Percentiles rank a stretch among this genome's conserved stretches.
Evolutionary conservation across 2,329 filamentous ascomycete genomes (phyloP).

Genomic region (Claviceps sp.): DNA sequence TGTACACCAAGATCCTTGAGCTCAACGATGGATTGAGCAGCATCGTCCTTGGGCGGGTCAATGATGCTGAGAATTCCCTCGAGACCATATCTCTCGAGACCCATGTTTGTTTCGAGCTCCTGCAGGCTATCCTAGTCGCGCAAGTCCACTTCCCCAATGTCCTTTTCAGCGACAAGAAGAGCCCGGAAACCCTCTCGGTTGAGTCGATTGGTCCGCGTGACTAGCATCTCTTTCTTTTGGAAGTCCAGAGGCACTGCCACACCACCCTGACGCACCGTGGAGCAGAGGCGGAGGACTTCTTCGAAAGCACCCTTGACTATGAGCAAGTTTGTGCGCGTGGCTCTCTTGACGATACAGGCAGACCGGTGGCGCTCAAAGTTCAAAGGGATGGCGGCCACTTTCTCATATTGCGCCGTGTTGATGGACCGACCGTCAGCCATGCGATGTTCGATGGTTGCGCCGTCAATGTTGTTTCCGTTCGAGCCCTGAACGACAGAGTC

Average conservation of each 20-base stretch:
- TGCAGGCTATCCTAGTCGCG: slow-evolving; percentile 11
- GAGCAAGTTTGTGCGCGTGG: slow-evolving; percentile 13
- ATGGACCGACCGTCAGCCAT: slow-evolving; percentile 7
- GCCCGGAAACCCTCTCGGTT: slow-evolving; percentile 12
- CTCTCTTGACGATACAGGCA: slow-evolving; percentile 11
- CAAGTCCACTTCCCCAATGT: slow-evolving; percentile 5
- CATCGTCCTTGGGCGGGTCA: slow-evolving; percentile 17
- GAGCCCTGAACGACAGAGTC: slow-evolving; percentile 13
- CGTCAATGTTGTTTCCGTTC: slow-evolving; percentile 17
- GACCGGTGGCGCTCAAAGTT: slow-evolving; percentile 15
- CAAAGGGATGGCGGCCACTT: slow-evolving; percentile 12
- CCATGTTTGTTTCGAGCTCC: slow-evolving; percentile 13
- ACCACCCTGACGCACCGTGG: slow-evolving; percentile 8
- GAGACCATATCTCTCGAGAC: neutral
- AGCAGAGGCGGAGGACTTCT: slow-evolving; percentile 14
- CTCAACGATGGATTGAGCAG: slow-evolving; percentile 12
- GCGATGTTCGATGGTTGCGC: slow-evolving; percentile 11
- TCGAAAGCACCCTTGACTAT: slow-evolving; percentile 18
- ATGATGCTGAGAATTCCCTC: slow-evolving; percentile 15
- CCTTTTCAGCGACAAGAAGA: slow-evolving; percentile 13
- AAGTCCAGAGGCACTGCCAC: slow-evolving; percentile 9
- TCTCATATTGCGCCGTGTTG: slow-evolving; percentile 11
- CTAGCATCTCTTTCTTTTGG: slow-evolving; percentile 7
- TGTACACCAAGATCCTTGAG: slow-evolving; percentile 14
- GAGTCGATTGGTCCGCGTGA: slow-evolving; percentile 7